Evolutionary conservation across 257 asterid genomes (phyloP), one percentile per base, ranked within the genome.

Genomic region (Ballota nigra): DNA sequence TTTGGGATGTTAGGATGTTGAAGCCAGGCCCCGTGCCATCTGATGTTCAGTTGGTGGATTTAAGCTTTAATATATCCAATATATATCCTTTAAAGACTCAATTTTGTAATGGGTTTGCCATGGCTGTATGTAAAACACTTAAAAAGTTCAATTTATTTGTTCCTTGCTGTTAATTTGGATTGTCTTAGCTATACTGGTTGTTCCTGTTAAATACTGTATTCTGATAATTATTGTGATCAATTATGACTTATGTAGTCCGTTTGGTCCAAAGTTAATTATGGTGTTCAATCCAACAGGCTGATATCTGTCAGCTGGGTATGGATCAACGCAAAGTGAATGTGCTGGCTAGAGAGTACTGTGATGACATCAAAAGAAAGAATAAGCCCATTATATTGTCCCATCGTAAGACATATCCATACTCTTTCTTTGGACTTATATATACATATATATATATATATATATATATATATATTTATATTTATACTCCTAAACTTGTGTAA

Each of bases 281-380:
- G 63, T 69, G 34, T 23, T 69, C 69, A 20, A 60, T 72, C 57
- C 29, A 29, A 69, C 82, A 91, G 97, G 96, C 97, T 53, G 96
- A 91, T 73, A 91, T 91, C 72, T 91, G 94, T 75, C 97, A 91
- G 79, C 71, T 91, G 78, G 97, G 97, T 51, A 89, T 89, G 95
- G 95, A 89, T 77, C 97, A 91, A 28, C 91, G 95, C 31, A 85
- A 91, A 81, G 96, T 89, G 80, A 91, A 91, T 79, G 83, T 91
- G 74, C 91, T 91, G 51, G 96, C 97, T 20, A 85, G 97, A 81
- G 96, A 91, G 85, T 91, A 89, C 71, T 89, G 92, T 55, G 96
- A 87, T 77, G 95, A 87, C 73, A 86, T 91, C 68, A 89, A 86
- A 80, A 83, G 92, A 62, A 91, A 88, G 86, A 88, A 88, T 73